A percentile compares a stretch with the other conserved stretches of the same genome.
These are phyloP conservation scores for Pestalotiopsis fici DNA, from an alignment of 2,329 filamentous ascomycete genomes.

Conservation along the genomic window DNA sequence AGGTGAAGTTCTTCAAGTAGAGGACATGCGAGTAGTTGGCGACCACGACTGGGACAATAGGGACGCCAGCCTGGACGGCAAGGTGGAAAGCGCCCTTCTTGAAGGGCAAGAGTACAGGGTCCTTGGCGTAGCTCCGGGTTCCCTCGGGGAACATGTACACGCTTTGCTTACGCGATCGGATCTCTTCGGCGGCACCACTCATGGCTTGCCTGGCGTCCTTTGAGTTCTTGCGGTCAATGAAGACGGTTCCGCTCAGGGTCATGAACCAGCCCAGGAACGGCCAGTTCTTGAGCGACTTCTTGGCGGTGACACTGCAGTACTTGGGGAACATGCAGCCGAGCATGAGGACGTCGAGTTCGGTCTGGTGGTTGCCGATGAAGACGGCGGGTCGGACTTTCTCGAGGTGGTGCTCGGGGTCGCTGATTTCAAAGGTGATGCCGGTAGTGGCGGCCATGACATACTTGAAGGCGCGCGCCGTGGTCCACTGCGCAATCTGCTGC, in stretches of 20 bases:
- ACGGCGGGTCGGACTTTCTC: slow-evolving; percentile 75
- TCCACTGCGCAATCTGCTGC: slow-evolving; percentile 82
- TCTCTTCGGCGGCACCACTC: slow-evolving; percentile 78
- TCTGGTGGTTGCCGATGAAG: slow-evolving; percentile 94
- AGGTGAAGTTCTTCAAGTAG: slow-evolving; percentile 63
- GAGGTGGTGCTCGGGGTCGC: slow-evolving; percentile 67
- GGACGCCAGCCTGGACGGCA: slow-evolving; percentile 89
- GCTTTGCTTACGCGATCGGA: slow-evolving; percentile 70
- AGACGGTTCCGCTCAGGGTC: slow-evolving; percentile 83
- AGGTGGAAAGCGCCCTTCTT: slow-evolving; percentile 99
- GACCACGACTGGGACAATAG: slow-evolving; percentile 82
- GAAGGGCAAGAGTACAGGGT: slow-evolving; percentile 85
- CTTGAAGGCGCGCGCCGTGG: slow-evolving; percentile 77
- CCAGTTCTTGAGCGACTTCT: slow-evolving; percentile 75
- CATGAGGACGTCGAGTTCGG: slow-evolving; percentile 92
- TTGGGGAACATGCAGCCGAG: slow-evolving; percentile 86
- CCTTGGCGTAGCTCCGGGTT: slow-evolving; percentile 83
- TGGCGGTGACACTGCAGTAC: slow-evolving; percentile 91
- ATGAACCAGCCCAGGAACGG: slow-evolving; percentile 97
- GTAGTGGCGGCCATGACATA: slow-evolving; percentile 74
- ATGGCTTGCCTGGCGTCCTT: slow-evolving; percentile 84
- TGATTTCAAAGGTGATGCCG: slow-evolving; percentile 76
- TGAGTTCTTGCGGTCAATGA: slow-evolving; percentile 89
- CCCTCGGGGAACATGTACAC: slow-evolving; percentile 92
- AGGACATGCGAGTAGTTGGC: slow-evolving; percentile 79